phyloP scores from a whole-genome alignment of 1,284 basidiomycete genomes.

The Gymnopus androsaceus region DNA sequence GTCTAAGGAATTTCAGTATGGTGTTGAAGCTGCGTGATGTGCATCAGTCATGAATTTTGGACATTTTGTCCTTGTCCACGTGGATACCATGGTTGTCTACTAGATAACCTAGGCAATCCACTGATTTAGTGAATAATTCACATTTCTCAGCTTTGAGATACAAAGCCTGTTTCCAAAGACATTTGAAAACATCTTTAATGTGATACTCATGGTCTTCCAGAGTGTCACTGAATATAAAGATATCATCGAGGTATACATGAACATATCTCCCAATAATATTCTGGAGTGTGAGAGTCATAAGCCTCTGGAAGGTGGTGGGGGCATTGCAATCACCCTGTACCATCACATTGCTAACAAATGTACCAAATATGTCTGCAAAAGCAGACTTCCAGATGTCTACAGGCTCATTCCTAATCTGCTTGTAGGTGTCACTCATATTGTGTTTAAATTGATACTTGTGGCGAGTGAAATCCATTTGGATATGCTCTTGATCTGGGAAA shows the following conservation, averaged over 20 bases:
- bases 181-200: constrained; percentile 21
- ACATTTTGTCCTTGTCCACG: constrained; percentile 24
- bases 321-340: constrained; percentile 29
- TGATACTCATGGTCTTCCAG: constrained; percentile 30
- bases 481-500: no score
- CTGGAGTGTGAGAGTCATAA: no score
- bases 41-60: constrained; percentile 26
- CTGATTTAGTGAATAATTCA: constrained; percentile 19
- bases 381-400: constrained; percentile 9
- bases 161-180: constrained; percentile 22
- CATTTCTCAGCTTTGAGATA: constrained; percentile 31
- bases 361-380: constrained; percentile 27
- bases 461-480: constrained; percentile 30
- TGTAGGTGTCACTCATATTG: constrained; percentile 36
- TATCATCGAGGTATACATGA: constrained; percentile 32
- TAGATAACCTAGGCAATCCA: constrained; percentile 20
- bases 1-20: constrained; percentile 25
- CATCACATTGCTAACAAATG: constrained; percentile 30
- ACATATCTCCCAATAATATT: constrained; percentile 13
- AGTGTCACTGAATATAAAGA: constrained; percentile 37
- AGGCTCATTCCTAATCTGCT: constrained; percentile 22
- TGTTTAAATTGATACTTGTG: constrained; percentile 30
- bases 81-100: constrained; percentile 26
- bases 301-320: no score
- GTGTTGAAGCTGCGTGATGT: constrained; percentile 17